Percentiles rank a stretch among this genome's conserved stretches.
Conservation (phyloP, 257 asterid species). For the Lavandula angustifolia region DNA sequence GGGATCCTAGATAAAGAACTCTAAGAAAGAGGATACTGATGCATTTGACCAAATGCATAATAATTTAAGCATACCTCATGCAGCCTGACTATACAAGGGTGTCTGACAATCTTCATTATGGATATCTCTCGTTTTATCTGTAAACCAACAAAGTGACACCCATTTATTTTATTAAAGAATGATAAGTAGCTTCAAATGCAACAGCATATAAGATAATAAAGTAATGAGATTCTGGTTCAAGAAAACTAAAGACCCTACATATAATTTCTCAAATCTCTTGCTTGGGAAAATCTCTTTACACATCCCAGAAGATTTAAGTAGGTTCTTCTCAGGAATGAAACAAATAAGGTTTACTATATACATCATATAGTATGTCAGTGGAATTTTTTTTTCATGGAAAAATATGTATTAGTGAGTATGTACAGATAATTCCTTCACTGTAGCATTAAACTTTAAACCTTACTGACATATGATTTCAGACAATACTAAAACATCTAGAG, state of each 20-base stretch:
- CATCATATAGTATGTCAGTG: not conserved
- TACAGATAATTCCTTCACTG: constrained; percentile 12
- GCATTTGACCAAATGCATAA: constrained; percentile 15
- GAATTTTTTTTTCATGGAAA: not conserved
- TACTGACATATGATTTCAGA: not conserved
- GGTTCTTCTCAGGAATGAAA: constrained; percentile 14
- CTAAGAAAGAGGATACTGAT: not conserved
- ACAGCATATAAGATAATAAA: not conserved
- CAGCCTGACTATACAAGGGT: constrained; percentile 77
- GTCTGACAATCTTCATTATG: constrained; percentile 90
- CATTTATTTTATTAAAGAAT: constrained; percentile 12
- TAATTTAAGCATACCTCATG: constrained; percentile 64
- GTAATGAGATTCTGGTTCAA: constrained; percentile 11
- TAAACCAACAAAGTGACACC: constrained; percentile 35
- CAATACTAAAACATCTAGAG: constrained; percentile 8
- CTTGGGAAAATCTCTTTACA: constrained; percentile 1
- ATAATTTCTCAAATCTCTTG: constrained; percentile 19
- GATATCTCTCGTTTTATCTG: constrained; percentile 92
- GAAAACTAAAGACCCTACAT: constrained; percentile 9
- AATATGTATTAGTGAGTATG: constrained; percentile 2
- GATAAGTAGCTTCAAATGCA: constrained; percentile 20
- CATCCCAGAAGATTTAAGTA: constrained; percentile 20
- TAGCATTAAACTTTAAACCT: not conserved
- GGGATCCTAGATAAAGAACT: constrained; percentile 1
- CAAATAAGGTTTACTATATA: constrained; percentile 7